Base-by-base conservation (phyloP, 2,329 filamentous ascomycete species). In the Massarina eburnea region DNA sequence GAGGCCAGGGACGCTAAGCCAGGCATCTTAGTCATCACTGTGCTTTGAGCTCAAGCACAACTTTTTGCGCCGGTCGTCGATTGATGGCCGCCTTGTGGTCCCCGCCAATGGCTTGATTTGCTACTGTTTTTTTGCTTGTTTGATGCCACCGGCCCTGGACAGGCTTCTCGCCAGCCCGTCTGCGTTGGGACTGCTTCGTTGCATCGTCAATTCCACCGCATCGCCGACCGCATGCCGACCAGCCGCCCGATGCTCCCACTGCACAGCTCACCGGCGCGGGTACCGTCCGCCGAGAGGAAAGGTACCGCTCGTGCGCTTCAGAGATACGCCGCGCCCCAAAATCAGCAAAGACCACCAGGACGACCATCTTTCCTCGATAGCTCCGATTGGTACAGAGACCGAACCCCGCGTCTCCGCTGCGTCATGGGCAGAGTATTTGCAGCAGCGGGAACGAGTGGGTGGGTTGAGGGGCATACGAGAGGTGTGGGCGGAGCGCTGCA, bases 91-190 rank as follows among this genome's bases (percentile, higher is more conserved):
- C 30, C 7, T 19, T 18, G 18, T 30, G 22, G 8, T 17, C 20
- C 29, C 43, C 29, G 17, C 21, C n/a, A 26, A 64, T 66, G 59
- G 59, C 57, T 37, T 36, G 29, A 38, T 20, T 39, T 18, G 29
- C 39, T 43, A 20, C 43, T 53, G 36, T 43, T 45, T 30, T 45
- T 40, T 46, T 44, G 45, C 45, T 39, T 45, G 41, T 59, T 68
- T 69, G 55, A 77, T 77, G 73, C 71, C 70, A 66, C 62, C 65
- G 61, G 67, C 68, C 51, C 62, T 76, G 61, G 64, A 73, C 55
- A 67, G 67, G 66, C 73, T 75, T 63, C 70, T 76, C 64, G 72
- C 67, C 58, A 68, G 68, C 66, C 71, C 72, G 53, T 69, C 71
- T 56, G 70, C 71, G 49, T 59, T 73, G 52, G 59, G 64, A 66